These are phyloP conservation scores for Pelargonium australe DNA, from an alignment of 441 rosid species.

Conservation along the genomic window DNA sequence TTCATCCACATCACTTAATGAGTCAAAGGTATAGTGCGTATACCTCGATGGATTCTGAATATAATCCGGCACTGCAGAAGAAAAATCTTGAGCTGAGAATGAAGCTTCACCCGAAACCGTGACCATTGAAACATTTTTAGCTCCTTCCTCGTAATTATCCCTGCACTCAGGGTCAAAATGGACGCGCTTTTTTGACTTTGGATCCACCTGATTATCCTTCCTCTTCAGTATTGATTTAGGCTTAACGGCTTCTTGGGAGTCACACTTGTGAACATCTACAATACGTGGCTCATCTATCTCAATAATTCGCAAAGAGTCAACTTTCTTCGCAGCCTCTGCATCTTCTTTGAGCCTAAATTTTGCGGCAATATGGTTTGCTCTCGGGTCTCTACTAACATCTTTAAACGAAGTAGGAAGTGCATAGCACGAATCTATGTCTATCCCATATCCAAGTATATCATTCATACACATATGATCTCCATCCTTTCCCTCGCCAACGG, in stretches of 20 bases:
- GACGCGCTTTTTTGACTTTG: slow-evolving; percentile 38
- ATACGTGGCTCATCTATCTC: slow-evolving; percentile 12
- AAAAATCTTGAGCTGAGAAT: slow-evolving; percentile 25
- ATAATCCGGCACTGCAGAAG: slow-evolving; percentile 38
- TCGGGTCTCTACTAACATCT: slow-evolving; percentile 25
- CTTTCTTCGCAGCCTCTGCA: slow-evolving; percentile 28
- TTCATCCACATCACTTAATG: slow-evolving; percentile 52
- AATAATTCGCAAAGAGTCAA: slow-evolving; percentile 14
- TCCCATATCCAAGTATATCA: slow-evolving; percentile 18
- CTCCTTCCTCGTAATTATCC: slow-evolving; percentile 22
- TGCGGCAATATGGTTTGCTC: slow-evolving; percentile 38
- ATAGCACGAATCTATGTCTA: slow-evolving; percentile 22
- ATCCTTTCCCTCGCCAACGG: slow-evolving; percentile 31
- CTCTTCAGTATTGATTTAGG: slow-evolving; percentile 43
- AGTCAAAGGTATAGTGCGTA: slow-evolving; percentile 61
- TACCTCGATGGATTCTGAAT: slow-evolving; percentile 73
- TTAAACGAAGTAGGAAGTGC: slow-evolving; percentile 16
- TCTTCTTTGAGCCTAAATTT: slow-evolving; percentile 42
- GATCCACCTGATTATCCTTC: slow-evolving; percentile 24
- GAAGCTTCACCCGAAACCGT: slow-evolving; percentile 18
- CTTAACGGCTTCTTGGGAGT: slow-evolving; percentile 15
- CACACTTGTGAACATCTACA: slow-evolving; percentile 16
- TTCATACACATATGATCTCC: slow-evolving; percentile 29
- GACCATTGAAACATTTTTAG: neutral
- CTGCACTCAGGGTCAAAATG: slow-evolving; percentile 32